Evolutionary conservation across 805 yeast species (phyloP).

Genomic region (Groenewaldozyma tartarivorans): DNA sequence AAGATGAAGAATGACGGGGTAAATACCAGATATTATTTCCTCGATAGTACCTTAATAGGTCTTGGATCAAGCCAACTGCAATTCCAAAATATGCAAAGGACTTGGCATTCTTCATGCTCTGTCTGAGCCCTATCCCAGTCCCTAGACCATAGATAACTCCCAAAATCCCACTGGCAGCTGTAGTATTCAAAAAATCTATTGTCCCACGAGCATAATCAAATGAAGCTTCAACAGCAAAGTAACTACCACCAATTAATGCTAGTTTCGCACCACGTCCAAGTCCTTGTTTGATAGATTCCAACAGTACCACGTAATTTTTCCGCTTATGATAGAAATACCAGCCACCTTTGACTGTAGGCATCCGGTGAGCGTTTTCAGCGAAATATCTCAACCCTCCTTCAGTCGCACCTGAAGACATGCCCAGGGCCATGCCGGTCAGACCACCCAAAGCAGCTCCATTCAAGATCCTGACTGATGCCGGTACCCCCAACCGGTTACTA

Average conservation of each 20-base stretch:
- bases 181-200: slow-evolving; percentile 54
- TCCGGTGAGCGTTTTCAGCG: slow-evolving; percentile 73
- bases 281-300: slow-evolving; percentile 44
- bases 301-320: slow-evolving; percentile 64
- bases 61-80: slow-evolving; percentile 57
- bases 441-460: slow-evolving; percentile 12
- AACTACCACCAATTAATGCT: slow-evolving; percentile 36
- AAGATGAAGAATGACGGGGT: slow-evolving; percentile 32
- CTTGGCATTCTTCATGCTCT: slow-evolving; percentile 25
- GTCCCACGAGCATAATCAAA: slow-evolving; percentile 46
- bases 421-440: slow-evolving; percentile 29
- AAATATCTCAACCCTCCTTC: slow-evolving; percentile 49
- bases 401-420: slow-evolving; percentile 52
- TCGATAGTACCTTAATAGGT: slow-evolving; percentile 43
- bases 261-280: slow-evolving; percentile 34
- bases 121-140: slow-evolving; percentile 25
- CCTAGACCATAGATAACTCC: slow-evolving; percentile 45
- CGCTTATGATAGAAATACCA: slow-evolving; percentile 86
- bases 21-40: slow-evolving; percentile 65
- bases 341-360: slow-evolving; percentile 69
- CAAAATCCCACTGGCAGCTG: slow-evolving; percentile 42
- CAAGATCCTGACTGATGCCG: slow-evolving; percentile 12
- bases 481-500: no score
- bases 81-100: slow-evolving; percentile 54
- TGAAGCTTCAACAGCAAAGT: slow-evolving; percentile 53